Conservation (phyloP, 78 protist genomes). For the Salpingoeca rosetta region DNA sequence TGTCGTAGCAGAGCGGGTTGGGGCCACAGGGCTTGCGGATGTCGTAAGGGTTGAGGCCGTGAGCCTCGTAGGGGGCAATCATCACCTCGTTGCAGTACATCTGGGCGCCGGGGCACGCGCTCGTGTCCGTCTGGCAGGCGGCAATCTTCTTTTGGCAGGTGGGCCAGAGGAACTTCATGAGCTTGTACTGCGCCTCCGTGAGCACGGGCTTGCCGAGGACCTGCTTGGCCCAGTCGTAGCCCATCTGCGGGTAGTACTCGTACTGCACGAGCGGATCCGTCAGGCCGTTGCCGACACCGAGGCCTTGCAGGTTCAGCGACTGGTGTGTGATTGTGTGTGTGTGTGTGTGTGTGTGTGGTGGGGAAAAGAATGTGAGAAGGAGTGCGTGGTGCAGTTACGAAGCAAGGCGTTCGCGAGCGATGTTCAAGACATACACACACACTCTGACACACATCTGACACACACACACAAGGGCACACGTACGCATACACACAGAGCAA, state of each 20-base stretch:
- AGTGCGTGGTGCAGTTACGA: too few species aligned
- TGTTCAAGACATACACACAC: too few species aligned
- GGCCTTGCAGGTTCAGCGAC: constrained; percentile 18
- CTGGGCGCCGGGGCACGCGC: not conserved
- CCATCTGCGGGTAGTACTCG: constrained; percentile 9
- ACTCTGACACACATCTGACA: too few species aligned
- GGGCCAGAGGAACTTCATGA: not conserved
- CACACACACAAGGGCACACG: too few species aligned
- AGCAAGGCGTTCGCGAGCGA: too few species aligned
- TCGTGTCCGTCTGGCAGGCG: not conserved
- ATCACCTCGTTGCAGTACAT: not conserved
- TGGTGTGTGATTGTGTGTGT: too few species aligned
- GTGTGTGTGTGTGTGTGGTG: too few species aligned
- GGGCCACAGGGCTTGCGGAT: not conserved
- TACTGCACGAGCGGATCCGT: constrained; percentile 55
- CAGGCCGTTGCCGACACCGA: constrained; percentile 54
- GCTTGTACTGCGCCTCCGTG: not conserved
- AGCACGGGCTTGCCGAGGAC: not conserved
- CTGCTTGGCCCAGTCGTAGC: not conserved
- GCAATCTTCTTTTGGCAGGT: not conserved
- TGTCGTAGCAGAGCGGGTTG: constrained; percentile 22
- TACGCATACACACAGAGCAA: too few species aligned
- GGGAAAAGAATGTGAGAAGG: too few species aligned
- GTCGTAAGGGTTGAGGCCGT: constrained; percentile 22
- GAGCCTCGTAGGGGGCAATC: not conserved